Evolutionary conservation across 129 eudicot genomes (phyloP).

Genomic region (Escallonia rubra): DNA sequence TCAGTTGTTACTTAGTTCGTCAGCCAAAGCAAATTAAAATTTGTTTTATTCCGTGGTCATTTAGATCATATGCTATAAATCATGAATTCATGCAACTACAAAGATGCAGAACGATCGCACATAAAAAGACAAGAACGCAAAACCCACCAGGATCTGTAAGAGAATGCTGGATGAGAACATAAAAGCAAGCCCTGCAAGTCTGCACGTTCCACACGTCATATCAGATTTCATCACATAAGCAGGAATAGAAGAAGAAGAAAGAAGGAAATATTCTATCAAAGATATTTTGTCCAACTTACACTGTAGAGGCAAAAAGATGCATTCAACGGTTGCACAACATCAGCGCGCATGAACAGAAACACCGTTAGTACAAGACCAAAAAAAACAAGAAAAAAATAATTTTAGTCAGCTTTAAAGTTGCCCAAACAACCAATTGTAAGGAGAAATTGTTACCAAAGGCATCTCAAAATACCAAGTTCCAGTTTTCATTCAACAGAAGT

Average conservation of each 20-base stretch:
- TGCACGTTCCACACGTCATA: slow-evolving; percentile 17
- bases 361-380: slow-evolving; percentile 3
- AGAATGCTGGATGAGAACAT: slow-evolving; percentile 91
- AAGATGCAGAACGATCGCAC: slow-evolving; percentile 2
- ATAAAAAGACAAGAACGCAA: background rate
- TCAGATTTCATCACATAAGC: background rate
- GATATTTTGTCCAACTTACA: slow-evolving; percentile 6
- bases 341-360: slow-evolving; percentile 6
- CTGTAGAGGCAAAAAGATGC: slow-evolving; percentile 10
- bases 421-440: background rate
- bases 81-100: background rate
- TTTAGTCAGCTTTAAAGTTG: background rate
- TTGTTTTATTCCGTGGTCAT: too few relatives aligned
- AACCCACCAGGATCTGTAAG: slow-evolving; percentile 75
- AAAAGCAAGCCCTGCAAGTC: slow-evolving; percentile 96
- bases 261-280: background rate
- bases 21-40: too few relatives aligned
- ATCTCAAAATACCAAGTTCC: background rate
- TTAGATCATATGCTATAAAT: too few relatives aligned
- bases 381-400: background rate
- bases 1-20: too few relatives aligned
- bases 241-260: background rate
- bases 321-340: background rate
- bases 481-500: too few relatives aligned
- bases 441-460: background rate